Evolutionary conservation across 2,329 filamentous ascomycete genomes (phyloP), one percentile per base, ranked within the genome.

Genomic region (Fusarium sp.): DNA sequence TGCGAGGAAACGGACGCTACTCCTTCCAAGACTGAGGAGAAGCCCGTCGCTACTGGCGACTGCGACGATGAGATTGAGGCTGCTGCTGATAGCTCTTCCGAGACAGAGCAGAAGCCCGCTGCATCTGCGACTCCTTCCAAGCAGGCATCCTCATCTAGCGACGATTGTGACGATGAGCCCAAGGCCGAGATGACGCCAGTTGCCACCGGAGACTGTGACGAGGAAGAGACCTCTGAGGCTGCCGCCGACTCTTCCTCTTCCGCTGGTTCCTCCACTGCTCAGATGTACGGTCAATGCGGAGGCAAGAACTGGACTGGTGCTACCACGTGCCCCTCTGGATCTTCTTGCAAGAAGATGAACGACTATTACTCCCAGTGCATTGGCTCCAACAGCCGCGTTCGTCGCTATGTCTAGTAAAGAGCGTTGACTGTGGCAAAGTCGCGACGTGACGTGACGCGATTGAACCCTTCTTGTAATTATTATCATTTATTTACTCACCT

Each of bases 301-400:
- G 69, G 69, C 22, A 56, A 42, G 38, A 54, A 69, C 48, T 72
- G 56, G 41, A 64, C 63, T 18, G 69, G 69, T 15, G 39, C 69
- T 20, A 72, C 69, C 14, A 41, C 39, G 7, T 72, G 69, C 42
- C 45, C 42, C 5, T 52, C 68, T 30, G 68, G 68, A 17, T 34
- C 57, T 26, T 64, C 69, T 44, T 72, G 69, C 52, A 64, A 69
- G 51, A 58, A 69, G 63, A 24, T 64, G 36, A 72, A 72, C 48
- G 69, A 72, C 8, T 72, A 54, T n/a, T 72, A 72, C 54, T 73
- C 69, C 3, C 69, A 72, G 47, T 72, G 69, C n/a, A 28, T 68
- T 22, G 36, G 66, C 17, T 47, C 60, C 7, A 39, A 62, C 36
- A 68, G 66, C 36, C 66, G 66, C 1, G 55, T 68, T 22, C 66